Base-by-base conservation (phyloP, 2,329 filamentous ascomycete genomes). In the Aspergillus melleus region DNA sequence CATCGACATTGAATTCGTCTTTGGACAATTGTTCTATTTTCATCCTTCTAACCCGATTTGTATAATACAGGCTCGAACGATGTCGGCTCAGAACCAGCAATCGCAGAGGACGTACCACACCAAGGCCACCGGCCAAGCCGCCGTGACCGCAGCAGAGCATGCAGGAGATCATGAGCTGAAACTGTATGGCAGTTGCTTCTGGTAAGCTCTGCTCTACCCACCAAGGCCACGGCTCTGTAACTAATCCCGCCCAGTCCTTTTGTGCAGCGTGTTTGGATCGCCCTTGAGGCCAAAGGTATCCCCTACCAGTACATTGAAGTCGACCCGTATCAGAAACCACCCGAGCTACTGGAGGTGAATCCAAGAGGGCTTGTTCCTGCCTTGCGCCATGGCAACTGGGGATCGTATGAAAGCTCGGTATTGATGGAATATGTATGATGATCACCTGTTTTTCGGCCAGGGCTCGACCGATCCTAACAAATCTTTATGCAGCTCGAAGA, bases 201-300 rank as follows among this genome's bases (percentile, higher is more conserved):
- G 92, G 90, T 91, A 79, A 68, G 80, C 76, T 39, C 30, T 30
- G 6, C 16, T 44, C 53, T 49, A 20, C n/a, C 44, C 6, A 14
- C 29, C 19, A 22, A 12, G 11, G 19, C 3, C 39, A 32, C n/a
- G 4, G 22, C 9, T 1, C 16, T 22, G 12, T 26, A 42, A 8
- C 55, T 56, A 54, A 67, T 52, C 60, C 47, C 49, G n/a, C n/a
- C 8, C 49, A 90, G 89, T 70, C 91, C 91, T 26, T 95, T 94
- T 72, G 91, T 92, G 1, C 91, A 96, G 72, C 86, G 91, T 19
- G 90, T 95, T 26, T 96, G 92, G 92, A 95, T 96, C 64, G 90
- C 91, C 1, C 82, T 96, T 39, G 91, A 96, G 74, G 81, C 88
- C 68, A 95, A 95, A 73, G 84, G 86, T 19, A 82, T 95, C 9